Percentiles rank a stretch among this genome's conserved stretches.
These are phyloP conservation scores for Ophiocordyceps polyrhachis-furcata DNA, from an alignment of 2,329 filamentous ascomycete genomes.

Conservation along the genomic window DNA sequence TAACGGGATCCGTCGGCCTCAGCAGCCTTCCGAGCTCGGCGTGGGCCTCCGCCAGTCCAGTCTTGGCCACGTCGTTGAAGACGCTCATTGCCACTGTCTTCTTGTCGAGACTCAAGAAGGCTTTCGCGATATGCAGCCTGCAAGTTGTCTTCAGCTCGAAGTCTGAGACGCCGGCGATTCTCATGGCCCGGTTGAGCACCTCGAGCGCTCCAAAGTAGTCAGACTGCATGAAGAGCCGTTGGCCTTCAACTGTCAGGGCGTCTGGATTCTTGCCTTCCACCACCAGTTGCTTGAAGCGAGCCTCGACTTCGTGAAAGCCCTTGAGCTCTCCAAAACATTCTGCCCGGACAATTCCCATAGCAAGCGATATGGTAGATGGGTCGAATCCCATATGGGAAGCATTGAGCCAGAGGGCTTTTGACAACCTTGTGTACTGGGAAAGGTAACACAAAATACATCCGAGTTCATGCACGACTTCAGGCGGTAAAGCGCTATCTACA, in stretches of 20 bases:
- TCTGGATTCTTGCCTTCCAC: slow-evolving; percentile 13
- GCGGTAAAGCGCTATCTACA: slow-evolving; percentile 7
- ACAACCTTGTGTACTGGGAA: slow-evolving; percentile 4
- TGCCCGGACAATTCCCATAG: slow-evolving; percentile 6
- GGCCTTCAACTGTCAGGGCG: slow-evolving; percentile 16
- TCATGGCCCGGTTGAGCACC: slow-evolving; percentile 9
- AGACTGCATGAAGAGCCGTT: slow-evolving; percentile 8
- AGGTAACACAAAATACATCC: slow-evolving; percentile 11
- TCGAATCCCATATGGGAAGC: slow-evolving; percentile 13
- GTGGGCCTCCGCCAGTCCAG: slow-evolving; percentile 9
- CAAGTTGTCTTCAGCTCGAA: slow-evolving; percentile 13
- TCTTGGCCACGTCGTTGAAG: slow-evolving; percentile 7
- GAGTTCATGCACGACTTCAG: slow-evolving; percentile 9
- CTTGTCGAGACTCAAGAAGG: slow-evolving; percentile 7
- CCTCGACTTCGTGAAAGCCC: slow-evolving; percentile 6
- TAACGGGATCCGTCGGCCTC: slow-evolving; percentile 5
- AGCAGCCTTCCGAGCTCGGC: slow-evolving; percentile 10
- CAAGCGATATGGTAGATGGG: slow-evolving; percentile 13
- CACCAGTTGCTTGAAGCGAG: slow-evolving; percentile 14
- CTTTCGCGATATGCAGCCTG: slow-evolving; percentile 9
- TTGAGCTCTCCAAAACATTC: slow-evolving; percentile 6
- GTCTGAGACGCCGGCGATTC: slow-evolving; percentile 1
- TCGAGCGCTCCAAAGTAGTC: slow-evolving; percentile 8
- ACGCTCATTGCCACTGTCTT: slow-evolving; percentile 7
- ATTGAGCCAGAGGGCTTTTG: slow-evolving; percentile 11